These are phyloP conservation scores for Paratinospora sagittata DNA, from an alignment of 164 flowering plant genomes.

Conservation along the genomic window DNA sequence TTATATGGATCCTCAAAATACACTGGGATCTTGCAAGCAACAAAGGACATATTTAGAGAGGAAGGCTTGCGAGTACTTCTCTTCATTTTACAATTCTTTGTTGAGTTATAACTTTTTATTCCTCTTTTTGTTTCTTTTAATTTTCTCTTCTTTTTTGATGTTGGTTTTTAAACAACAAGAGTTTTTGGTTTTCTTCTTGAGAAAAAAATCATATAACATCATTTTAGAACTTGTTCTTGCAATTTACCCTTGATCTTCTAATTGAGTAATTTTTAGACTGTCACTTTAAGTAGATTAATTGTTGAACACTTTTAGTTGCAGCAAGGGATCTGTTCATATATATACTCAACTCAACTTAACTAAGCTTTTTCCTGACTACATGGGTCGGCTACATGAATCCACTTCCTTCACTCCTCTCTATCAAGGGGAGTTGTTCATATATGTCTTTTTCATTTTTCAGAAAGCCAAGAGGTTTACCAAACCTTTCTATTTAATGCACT, in stretches of 20 bases:
- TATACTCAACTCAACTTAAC: no score
- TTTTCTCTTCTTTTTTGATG: not conserved
- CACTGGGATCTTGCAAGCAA: constrained; percentile 85
- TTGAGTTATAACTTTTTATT: not conserved
- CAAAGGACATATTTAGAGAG: constrained; percentile 79
- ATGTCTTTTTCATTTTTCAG: not conserved
- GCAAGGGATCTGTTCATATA: not conserved
- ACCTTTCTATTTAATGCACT: not conserved
- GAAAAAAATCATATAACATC: not conserved
- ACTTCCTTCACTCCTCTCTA: no score
- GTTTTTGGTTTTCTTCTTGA: not conserved
- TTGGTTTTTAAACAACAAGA: not conserved
- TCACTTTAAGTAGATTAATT: not conserved
- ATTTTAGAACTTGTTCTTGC: not conserved
- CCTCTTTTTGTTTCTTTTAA: not conserved
- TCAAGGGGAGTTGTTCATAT: no score
- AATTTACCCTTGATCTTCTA: not conserved
- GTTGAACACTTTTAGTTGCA: not conserved
- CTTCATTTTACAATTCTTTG: not conserved
- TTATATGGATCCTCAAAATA: constrained; percentile 60
- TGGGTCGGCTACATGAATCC: no score
- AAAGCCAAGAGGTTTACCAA: not conserved
- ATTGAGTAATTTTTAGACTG: not conserved
- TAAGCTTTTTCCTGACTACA: no score
- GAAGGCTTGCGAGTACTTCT: constrained; percentile 76